Evolutionary conservation across 805 yeast genomes (phyloP), one percentile per base, ranked within the genome.

Genomic region (Cyberlindnera galapagoensis): DNA sequence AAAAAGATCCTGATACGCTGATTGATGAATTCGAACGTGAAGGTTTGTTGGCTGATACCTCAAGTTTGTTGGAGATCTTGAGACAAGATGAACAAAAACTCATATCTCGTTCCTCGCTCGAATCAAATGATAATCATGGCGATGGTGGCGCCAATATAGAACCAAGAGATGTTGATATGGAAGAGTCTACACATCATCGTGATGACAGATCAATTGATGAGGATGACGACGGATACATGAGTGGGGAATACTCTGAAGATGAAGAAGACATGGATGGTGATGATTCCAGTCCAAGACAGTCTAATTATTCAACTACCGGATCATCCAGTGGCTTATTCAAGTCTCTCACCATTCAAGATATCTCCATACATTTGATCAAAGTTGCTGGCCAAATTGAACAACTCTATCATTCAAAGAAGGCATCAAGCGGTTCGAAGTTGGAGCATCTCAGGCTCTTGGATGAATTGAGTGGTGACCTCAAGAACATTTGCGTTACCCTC

Each of bases 41-140:
- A 46, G 95, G 95, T 0, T 54, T 81, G n/a, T 51, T 79, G 4
- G 55, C 66, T 12, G 84, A 79, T 47, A 60, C 69, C 8, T 42
- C 56, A 2, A 37, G 47, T 0, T 54, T 74, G 4, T 33, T 59
- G 8, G 56, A 54, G 17, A 41, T 46, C 7, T 21, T 44, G 23
- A 29, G 48, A 38, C 49, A 43, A 6, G 51, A 46, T 3, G 52
- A 31, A 11, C 19, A 30, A 9, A 19, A 26, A 9, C 12, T 5
- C 9, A 14, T 11, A 7, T 18, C 21, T n/a, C n/a, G n/a, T n/a
- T n/a, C n/a, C n/a, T n/a, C n/a, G n/a, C n/a, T n/a, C n/a, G n/a
- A n/a, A n/a, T n/a, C n/a, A n/a, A n/a, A n/a, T n/a, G n/a, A n/a
- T n/a, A n/a, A n/a, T n/a, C n/a, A n/a, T n/a, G n/a, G n/a, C n/a